These are phyloP conservation scores for Paecilomyces formosus DNA, from an alignment of 2,329 filamentous ascomycete species.

Conservation along the genomic window DNA sequence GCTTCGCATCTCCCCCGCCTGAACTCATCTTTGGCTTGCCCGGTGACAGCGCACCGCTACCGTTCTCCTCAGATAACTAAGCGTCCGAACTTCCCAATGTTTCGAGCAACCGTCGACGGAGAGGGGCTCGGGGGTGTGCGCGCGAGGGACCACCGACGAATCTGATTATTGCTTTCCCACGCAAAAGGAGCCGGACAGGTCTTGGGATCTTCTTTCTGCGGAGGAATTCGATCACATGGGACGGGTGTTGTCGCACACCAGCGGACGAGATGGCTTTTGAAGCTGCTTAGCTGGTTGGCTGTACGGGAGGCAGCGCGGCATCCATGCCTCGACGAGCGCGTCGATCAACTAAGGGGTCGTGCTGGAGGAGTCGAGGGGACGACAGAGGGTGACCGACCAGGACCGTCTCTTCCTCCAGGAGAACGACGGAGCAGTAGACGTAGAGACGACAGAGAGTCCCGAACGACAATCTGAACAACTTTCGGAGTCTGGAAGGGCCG, in stretches of 20 bases:
- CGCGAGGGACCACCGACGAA: neutral
- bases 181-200: neutral
- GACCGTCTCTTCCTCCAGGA: neutral
- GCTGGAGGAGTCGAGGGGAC: neutral
- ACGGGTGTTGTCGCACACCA: conserved; percentile 3
- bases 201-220: neutral
- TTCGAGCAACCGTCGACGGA: neutral
- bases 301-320: conserved; percentile 6
- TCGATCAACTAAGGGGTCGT: neutral
- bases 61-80: neutral
- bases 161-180: neutral
- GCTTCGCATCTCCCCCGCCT: conserved; percentile 90
- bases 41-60: neutral
- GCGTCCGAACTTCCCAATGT: conserved; percentile 7
- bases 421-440: neutral
- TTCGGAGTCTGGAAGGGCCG: neutral
- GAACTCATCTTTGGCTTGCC: conserved; percentile 47
- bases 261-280: conserved; percentile 7
- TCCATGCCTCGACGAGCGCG: conserved; percentile 12
- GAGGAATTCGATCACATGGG: conserved; percentile 12
- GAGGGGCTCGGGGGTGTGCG: neutral
- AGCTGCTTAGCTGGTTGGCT: conserved; percentile 13
- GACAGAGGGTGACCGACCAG: neutral
- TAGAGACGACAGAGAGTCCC: neutral
- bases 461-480: neutral